Base-by-base conservation (phyloP, 164 flowering plant species). In the Chimonanthus praecox region DNA sequence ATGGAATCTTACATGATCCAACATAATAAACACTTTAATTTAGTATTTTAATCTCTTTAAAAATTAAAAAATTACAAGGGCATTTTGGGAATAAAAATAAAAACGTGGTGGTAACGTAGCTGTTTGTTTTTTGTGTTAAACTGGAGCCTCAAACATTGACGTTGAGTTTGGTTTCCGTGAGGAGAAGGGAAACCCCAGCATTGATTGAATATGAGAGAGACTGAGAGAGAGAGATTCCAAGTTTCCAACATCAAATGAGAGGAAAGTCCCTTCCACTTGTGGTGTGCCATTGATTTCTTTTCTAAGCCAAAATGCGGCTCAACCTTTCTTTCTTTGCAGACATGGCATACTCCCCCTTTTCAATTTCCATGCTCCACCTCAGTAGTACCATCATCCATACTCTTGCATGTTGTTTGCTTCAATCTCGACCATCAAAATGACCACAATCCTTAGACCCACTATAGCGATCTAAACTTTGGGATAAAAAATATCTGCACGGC, bases 91-190 rank as follows among this genome's bases (percentile, higher is more conserved):
- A 58, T 44, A 21, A 2, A 47, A 64, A 71, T n/a, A 7, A 7
- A 71, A 33, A n/a, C 45, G 74, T 50, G 78, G 75, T 70, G 73
- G 71, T 61, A 81, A 77, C 85, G 83, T 85, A 84, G 80, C 79
- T 78, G 82, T 73, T 75, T 78, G 69, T 76, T 82, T 72, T 81
- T 69, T 74, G 73, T 78, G 77, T 72, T 73, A 74, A 73, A 70
- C 16, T 43, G 72, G 76, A 82, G 85, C 85, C 86, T 73, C 87
- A 82, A 83, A 85, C 81, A 79, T 87, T 86, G 89, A 87, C 87
- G 79, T 79, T 48, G 77, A 21, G 76, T 47, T 50, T 51, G 69
- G 79, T 62, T 84, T 83, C 84, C 87, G 87, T 87, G 76, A 13
- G 71, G 79, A 68, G 77, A 77, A 78, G 84, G 87, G 80, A 75